Conservation (phyloP, 345 rosid species). For the Lepidium africanum region DNA sequence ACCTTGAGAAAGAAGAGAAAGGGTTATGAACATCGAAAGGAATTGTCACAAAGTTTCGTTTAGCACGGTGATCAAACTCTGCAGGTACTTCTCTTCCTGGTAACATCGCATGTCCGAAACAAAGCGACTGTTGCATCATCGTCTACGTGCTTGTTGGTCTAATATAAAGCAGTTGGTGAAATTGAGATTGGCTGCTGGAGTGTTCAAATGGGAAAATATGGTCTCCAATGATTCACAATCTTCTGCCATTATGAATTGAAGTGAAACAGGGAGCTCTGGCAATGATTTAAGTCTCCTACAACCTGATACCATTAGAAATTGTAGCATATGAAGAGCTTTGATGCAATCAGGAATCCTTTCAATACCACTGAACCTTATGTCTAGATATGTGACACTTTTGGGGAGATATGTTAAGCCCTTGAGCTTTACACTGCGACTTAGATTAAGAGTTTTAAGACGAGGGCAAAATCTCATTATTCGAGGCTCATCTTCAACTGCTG, state of each 20-base stretch:
- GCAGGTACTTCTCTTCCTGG: background rate
- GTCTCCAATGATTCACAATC: background rate
- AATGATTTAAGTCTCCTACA: background rate
- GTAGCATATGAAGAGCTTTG: background rate
- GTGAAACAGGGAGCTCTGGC: background rate
- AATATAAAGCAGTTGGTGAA: slow-evolving; percentile 11
- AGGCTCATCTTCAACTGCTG: no score
- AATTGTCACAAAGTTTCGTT: background rate
- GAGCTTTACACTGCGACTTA: background rate
- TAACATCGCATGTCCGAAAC: background rate
- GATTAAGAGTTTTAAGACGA: no score
- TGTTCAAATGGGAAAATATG: background rate
- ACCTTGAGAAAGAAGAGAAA: background rate
- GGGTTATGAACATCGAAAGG: background rate
- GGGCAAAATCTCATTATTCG: no score
- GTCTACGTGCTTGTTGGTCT: background rate
- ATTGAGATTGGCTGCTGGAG: background rate
- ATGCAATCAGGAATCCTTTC: background rate
- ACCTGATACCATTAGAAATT: fast-evolving
- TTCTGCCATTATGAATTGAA: fast-evolving
- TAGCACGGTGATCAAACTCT: background rate
- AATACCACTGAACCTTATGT: background rate
- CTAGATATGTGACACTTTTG: background rate
- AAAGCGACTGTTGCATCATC: background rate
- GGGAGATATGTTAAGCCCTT: background rate